Evolutionary conservation across 306 rosid genomes (phyloP).

Genomic region (Rubus idaeus): DNA sequence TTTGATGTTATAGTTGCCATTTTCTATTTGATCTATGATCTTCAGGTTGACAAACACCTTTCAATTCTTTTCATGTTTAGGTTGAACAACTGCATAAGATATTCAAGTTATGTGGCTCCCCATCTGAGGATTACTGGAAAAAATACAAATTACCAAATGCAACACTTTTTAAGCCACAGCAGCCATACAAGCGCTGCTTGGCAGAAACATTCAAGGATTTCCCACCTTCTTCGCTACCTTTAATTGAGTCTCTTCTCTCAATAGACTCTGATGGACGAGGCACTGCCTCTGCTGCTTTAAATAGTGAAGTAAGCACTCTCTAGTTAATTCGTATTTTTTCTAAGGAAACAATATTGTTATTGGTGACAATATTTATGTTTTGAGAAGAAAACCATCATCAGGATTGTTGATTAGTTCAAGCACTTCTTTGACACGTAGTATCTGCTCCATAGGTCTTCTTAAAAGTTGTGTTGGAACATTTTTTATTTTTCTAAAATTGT

Average conservation of each 20-base stretch:
- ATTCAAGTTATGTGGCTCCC: slow-evolving; percentile 96
- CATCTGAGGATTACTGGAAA: slow-evolving; percentile 87
- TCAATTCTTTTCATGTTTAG: slow-evolving; percentile 43
- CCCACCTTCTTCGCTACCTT: slow-evolving; percentile 67
- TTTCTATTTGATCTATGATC: slow-evolving; percentile 16
- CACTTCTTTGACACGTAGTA: background rate
- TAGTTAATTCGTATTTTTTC: background rate
- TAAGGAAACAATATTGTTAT: background rate
- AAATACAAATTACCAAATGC: slow-evolving; percentile 85
- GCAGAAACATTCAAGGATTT: slow-evolving; percentile 69
- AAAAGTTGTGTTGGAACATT: background rate
- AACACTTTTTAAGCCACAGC: slow-evolving; percentile 90
- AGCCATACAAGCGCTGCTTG: slow-evolving; percentile 64
- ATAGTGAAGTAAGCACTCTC: slow-evolving; percentile 69
- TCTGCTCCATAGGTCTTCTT: background rate
- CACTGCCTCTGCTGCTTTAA: slow-evolving; percentile 64
- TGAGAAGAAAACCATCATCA: background rate
- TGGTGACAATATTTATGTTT: background rate
- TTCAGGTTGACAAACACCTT: slow-evolving; percentile 36
- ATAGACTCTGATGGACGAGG: slow-evolving; percentile 73
- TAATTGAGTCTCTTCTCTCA: slow-evolving; percentile 77
- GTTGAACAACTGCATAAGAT: slow-evolving; percentile 98
- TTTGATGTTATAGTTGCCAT: slow-evolving; percentile 2
- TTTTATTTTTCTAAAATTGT: background rate
- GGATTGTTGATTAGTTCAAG: slow-evolving; percentile 8